phyloP scores from a whole-genome alignment of 768 basidiomycete genomes.

The Sarcodon aspratus region DNA sequence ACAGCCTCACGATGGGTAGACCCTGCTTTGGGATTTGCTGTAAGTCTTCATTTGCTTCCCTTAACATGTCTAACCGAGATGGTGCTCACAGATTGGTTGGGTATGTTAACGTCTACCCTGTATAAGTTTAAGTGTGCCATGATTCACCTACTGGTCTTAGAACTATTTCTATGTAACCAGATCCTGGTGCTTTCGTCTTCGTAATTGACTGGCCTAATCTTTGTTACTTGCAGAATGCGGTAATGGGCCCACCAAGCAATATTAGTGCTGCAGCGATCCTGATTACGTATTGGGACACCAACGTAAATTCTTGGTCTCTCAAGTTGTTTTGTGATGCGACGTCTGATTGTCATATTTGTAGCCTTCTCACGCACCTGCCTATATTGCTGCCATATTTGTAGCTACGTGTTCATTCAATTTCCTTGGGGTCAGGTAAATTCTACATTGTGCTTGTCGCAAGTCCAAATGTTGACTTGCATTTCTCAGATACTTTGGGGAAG shows the following conservation, averaged over 20 bases:
- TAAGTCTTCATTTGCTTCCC: constrained; percentile 9
- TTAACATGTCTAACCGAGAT: not conserved
- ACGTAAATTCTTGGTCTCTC: constrained; percentile 24
- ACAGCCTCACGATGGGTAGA: constrained; percentile 24
- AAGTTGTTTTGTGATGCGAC: not conserved
- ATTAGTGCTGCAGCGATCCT: constrained; percentile 62
- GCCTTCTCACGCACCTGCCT: constrained; percentile 39
- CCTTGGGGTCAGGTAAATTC: constrained; percentile 63
- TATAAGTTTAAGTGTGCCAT: not conserved
- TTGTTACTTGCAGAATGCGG: not conserved
- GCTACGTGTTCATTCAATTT: constrained; percentile 53
- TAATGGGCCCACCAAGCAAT: constrained; percentile 48
- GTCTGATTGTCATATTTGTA: constrained; percentile 10
- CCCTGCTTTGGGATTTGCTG: constrained; percentile 23
- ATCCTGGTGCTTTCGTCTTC: constrained; percentile 3
- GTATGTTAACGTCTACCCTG: constrained; percentile 8
- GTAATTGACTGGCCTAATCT: not conserved
- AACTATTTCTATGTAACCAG: constrained; percentile 46
- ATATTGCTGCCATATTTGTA: constrained; percentile 47
- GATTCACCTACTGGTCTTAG: constrained; percentile 8
- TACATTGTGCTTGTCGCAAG: constrained; percentile 23
- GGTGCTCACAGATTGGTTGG: constrained; percentile 14
- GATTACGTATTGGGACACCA: constrained; percentile 60
- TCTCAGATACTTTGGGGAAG: too few relatives aligned
- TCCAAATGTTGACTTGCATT: too few relatives aligned